Conservation (phyloP, 805 yeast genomes). For the Kurtzmaniella cleridarum region DNA sequence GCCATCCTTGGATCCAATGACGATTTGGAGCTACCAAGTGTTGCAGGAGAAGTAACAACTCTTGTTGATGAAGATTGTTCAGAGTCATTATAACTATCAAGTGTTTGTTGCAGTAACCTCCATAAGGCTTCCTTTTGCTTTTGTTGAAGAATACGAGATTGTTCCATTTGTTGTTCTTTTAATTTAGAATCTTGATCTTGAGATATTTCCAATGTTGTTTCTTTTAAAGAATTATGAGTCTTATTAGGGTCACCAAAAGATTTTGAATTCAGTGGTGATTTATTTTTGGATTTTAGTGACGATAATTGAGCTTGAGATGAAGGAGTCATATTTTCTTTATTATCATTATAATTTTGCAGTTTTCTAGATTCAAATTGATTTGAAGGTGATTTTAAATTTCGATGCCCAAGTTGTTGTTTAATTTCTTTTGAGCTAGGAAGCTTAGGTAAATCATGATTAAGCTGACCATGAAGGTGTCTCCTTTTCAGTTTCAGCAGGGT, state of each 20-base stretch:
- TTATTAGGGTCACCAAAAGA: neutral
- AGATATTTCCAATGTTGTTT: slow-evolving; percentile 2
- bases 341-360: too few species aligned
- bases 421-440: slow-evolving; percentile 7
- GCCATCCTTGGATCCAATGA: slow-evolving; percentile 34
- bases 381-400: too few species aligned
- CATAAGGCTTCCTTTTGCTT: slow-evolving; percentile 3
- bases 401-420: slow-evolving; percentile 2
- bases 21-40: slow-evolving; percentile 5
- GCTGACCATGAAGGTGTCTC: slow-evolving; percentile 4
- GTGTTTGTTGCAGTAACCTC: slow-evolving; percentile 3
- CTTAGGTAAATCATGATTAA: slow-evolving; percentile 7
- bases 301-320: too few species aligned
- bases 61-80: slow-evolving; percentile 10
- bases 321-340: too few species aligned
- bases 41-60: slow-evolving; percentile 21
- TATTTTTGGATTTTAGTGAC: neutral
- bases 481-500: slow-evolving; percentile 1
- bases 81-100: slow-evolving; percentile 10
- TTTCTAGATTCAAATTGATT: too few species aligned
- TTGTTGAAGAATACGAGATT: slow-evolving; percentile 1
- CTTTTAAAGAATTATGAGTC: slow-evolving; percentile 4
- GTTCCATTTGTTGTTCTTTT: slow-evolving; percentile 1
- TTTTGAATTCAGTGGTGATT: neutral
- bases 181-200: slow-evolving; percentile 1